Base-by-base conservation (phyloP, 176 grass and related monocot genomes). In the Triticum turgidum region DNA sequence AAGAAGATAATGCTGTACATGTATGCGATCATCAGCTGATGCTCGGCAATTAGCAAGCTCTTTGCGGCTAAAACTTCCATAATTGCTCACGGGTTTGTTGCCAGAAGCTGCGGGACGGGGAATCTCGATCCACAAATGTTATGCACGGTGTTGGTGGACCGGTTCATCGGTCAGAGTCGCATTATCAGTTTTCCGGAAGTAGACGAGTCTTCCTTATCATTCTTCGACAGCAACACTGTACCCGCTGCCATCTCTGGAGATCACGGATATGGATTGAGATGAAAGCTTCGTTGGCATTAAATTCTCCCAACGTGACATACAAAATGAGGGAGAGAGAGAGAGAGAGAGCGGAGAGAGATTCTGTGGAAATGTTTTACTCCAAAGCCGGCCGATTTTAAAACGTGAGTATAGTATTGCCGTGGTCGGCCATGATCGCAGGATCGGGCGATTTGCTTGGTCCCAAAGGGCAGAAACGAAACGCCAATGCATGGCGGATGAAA, bases 361-460 rank as follows among this genome's bases (percentile, higher is more conserved):
- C 85, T 21, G 3, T 80, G 89, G 89, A 85, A 88, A 81, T 87
- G 85, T 91, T 91, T 88, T 91, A 91, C 89, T 91, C 85, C 89
- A 88, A 80, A 68, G 67, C 68, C 78, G 51, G 35, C 77, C 69
- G 20, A 24, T 47, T 77, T 49, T 69, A 77, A 58, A 81, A 44
- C 11, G 0, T 1, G 59, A 3, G 17, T 69, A 11, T 34, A 22
- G 4, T 54, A 54, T 59, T 84, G 47, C 4, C 6, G 78, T 86
- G 78, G 80, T 59, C 56, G 35, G 66, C 34, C 89, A 74, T 56
- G 84, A 90, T 79, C 73, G 32, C 65, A 42, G 65, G 30, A 3
- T 7, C 1, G 61, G 7, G 67, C 14, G 30, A 83, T 76, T 87
- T 91, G 89, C 89, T 91, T 91, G 85, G 80, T 84, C 89, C 25